Base-by-base conservation (phyloP, 306 rosid genomes). In the Castanopsis chinensis region DNA sequence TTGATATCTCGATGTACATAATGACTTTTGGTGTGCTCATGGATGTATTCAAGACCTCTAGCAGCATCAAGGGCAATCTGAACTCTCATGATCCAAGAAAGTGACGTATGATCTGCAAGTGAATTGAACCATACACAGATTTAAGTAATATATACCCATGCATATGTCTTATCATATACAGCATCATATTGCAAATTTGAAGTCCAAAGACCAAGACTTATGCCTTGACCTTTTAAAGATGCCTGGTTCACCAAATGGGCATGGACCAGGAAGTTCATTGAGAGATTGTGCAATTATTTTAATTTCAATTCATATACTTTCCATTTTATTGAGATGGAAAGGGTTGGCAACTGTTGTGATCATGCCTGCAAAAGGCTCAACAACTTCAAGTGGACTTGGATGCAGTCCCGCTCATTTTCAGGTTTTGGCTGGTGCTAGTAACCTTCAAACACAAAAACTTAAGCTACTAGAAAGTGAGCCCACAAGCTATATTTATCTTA, bases 1-100 rank as follows among this genome's bases (percentile, higher is more conserved):
- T 95, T 95, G 86, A 95, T 93, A 86, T 95, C 99, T 23, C 99
- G 90, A 82, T 95, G 99, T 43, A 95, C 99, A 76, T 95, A 95
- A 83, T 93, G 98, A 78, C 90, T 59, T 87, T 91, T 93, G 18
- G 99, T 93, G 88, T 95, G 99, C 86, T 95, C 99, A 2, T 95
- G 99, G 77, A 93, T 93, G 85, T 95, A 95, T 86, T 95, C 99
- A n/a, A 95, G 94, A 37, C 97, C 99, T 87, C 99, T 85, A 70
- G 97, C 98, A 69, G 98, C 90, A 78, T 95, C 99, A 73, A 95
- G 95, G 15, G 88, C 90, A 82, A 95, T 91, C 86, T 95, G 99
- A 54, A 93, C 93, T 87, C 99, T 91, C 92, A 88, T 90, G 88
- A 91, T 91, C 99, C 99, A 95, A 74, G 99, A 95, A 72, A 95